Percentiles rank a stretch among this genome's conserved stretches.
Evolutionary conservation across 768 basidiomycete genomes (phyloP).

Genomic region (Hydnomerulius pinastri): DNA sequence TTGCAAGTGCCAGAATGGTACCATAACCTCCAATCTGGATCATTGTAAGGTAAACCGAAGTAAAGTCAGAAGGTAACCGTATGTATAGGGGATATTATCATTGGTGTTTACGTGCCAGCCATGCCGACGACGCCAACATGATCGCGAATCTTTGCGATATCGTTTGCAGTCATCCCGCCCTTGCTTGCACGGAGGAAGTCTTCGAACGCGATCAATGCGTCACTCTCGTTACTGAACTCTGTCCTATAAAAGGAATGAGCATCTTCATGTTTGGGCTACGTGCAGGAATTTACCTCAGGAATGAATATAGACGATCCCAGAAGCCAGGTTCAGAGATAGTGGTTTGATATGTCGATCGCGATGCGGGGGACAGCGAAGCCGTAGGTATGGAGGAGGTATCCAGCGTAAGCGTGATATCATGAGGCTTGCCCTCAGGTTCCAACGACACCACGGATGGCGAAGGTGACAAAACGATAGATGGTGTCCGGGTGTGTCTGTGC

Average conservation of each 20-base stretch:
- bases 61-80: not conserved
- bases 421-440: conserved; percentile 45
- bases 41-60: not conserved
- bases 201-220: conserved; percentile 78
- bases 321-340: conserved; percentile 78
- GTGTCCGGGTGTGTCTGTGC: conserved; percentile 62
- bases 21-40: not conserved
- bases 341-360: conserved; percentile 32
- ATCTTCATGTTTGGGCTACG: not conserved
- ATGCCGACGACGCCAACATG: conserved; percentile 84
- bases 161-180: conserved; percentile 73
- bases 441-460: conserved; percentile 57
- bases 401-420: conserved; percentile 69
- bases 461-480: conserved; percentile 77
- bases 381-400: conserved; percentile 56
- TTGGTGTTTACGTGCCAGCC: conserved; percentile 63
- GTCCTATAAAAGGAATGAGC: conserved; percentile 37
- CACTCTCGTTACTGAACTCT: conserved; percentile 63
- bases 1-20: not conserved
- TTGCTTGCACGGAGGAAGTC: conserved; percentile 84
- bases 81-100: not conserved
- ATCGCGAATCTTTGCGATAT: conserved; percentile 93
- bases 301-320: conserved; percentile 70
- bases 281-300: conserved; percentile 51
- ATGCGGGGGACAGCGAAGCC: conserved; percentile 42